Evolutionary conservation across 140 eudicot species (phyloP), one percentile per base, ranked within the genome.

Genomic region (Stevia rebaudiana): DNA sequence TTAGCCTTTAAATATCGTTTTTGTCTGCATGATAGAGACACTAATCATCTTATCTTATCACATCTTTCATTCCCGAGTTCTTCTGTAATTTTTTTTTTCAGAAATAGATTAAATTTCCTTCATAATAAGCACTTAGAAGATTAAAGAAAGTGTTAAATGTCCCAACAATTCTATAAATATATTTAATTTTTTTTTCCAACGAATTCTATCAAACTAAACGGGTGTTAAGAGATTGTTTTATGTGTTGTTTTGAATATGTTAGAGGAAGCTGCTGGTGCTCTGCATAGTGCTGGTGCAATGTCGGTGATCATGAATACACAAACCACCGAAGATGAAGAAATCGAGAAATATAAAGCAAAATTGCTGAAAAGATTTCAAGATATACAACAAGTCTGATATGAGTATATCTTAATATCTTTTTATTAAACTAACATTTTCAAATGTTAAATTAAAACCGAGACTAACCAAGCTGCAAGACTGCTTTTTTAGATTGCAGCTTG

Each of bases 241-340:
- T 43, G 3, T 52, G n/a, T 48, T 66, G 50, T 71, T 36, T 47
- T 30, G 47, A 16, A 42, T 42, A 21, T 60, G 65, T 67, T 72
- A 90, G 97, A 86, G 68, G 83, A 78, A 75, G 97, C 83, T 78
- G 80, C 70, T 49, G 86, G 77, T 71, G 82, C 81, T 43, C 79
- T 90, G 70, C 83, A 71, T 54, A 75, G 54, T 75, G 87, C 88
- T 37, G 95, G 95, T 72, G 97, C 95, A 11, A 63, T 80, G 42
- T 44, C 90, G 6, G 86, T 72, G 24, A 80, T 90, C 79, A 78
- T 54, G 74, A 74, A 82, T 47, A 83, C 90, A 31, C 46, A 74
- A 49, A 79, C 81, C 9, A n/a, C 37, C 0, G 97, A 86, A 40
- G 86, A 86, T 63, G 68, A 57, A 23, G 95, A 82, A 47, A 75